Base-by-base conservation (phyloP, 1,284 basidiomycete species). In the Cutaneotrichosporon cavernicola region DNA sequence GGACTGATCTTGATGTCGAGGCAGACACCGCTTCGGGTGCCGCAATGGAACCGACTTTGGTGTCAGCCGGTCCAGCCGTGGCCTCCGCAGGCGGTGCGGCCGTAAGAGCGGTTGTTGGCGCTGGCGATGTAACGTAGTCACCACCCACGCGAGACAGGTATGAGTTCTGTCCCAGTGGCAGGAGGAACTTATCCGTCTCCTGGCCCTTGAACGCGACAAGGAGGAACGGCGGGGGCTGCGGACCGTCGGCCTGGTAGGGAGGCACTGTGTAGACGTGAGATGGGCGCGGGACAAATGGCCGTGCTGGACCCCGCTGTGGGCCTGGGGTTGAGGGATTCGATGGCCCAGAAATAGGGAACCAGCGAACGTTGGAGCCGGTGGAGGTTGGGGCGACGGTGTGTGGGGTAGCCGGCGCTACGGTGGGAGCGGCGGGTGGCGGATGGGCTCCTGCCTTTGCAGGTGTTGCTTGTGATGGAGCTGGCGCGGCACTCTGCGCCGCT, bases 201-300 rank as follows among this genome's bases (percentile, higher is more conserved):
- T 65, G 59, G 26, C 78, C 76, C 56, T 75, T 76, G 73, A 79
- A 79, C 1, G 76, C 73, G 0, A 79, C 49, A 16, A 78, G 71
- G 3, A 79, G 68, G 63, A 79, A 79, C 1, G 75, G 72, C 6
- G 76, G 73, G 0, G 74, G 75, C 49, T 74, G 73, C 0, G 67
- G 65, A 2, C 71, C 70, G 38, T 67, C 61, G 4, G 70, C 72
- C 26, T 61, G 70, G 13, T 64, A 56, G 18, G 67, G 66, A 0
- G 67, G 67, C 0, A 53, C 32, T 31, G 49, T 58, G 31, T 18
- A n/a, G 34, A 26, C 30, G 46, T 58, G 18, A n/a, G 40, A 30
- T 30, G 22, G 21, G 22, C 43, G 43, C 7, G 56, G 11, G 40
- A 21, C 22, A 43, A 36, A 36, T 4, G 55, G 26, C 34, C 40